Conservation (phyloP, 768 basidiomycete genomes). For the Tephrocybe sp. region DNA sequence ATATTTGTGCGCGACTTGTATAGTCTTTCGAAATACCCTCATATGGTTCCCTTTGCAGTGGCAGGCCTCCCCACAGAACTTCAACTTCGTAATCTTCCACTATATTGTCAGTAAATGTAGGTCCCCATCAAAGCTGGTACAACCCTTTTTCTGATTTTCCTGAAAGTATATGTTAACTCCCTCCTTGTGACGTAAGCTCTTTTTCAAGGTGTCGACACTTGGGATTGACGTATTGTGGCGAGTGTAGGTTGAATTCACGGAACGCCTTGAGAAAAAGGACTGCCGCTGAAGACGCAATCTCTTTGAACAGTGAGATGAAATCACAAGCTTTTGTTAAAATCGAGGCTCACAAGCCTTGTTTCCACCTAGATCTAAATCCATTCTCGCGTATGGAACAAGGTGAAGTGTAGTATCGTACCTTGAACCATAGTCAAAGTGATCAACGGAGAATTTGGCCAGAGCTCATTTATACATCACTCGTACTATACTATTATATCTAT, state of each 20-base stretch:
- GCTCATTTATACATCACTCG: no score
- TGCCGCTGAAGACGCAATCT: not conserved
- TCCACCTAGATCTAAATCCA: not conserved
- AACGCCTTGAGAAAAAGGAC: not conserved
- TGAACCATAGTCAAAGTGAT: no score
- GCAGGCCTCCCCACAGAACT: slow-evolving; percentile 2
- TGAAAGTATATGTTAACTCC: slow-evolving; percentile 2
- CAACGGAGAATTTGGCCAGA: no score
- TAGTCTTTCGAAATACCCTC: not conserved
- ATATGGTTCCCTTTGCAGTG: not conserved
- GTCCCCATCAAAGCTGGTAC: not conserved
- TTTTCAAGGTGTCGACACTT: not conserved
- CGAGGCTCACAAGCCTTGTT: not conserved
- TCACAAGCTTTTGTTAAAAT: not conserved
- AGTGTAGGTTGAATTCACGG: not conserved
- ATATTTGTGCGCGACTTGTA: not conserved
- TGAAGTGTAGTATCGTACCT: no score
- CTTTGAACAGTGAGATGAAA: not conserved
- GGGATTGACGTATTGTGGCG: not conserved
- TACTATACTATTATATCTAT: no score
- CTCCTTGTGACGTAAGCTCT: not conserved
- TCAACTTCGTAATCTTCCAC: slow-evolving; percentile 6
- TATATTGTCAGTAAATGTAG: slow-evolving; percentile 7
- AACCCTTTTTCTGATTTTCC: not conserved
- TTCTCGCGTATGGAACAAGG: no score